Evolutionary conservation across 345 rosid species (phyloP).

Genomic region (Camelina neglecta): DNA sequence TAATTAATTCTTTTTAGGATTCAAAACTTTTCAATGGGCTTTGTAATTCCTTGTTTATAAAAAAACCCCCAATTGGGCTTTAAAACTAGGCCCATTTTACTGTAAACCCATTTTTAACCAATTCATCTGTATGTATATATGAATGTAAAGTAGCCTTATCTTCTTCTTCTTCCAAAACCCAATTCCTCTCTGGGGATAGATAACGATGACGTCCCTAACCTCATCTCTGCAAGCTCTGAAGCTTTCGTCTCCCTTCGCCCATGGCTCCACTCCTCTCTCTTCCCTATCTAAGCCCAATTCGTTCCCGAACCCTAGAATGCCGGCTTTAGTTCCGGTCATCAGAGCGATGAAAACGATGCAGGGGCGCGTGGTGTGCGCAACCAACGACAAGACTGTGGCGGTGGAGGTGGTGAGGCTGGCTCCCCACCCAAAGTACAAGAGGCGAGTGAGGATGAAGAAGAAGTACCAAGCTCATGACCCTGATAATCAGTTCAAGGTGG

Average conservation of each 20-base stretch:
- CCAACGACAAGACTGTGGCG: conserved; percentile 83
- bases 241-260: conserved; percentile 55
- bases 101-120: conserved; percentile 21
- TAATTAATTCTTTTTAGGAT: background rate
- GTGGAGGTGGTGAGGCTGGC: conserved; percentile 80
- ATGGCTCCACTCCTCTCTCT: conserved; percentile 59
- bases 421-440: conserved; percentile 87
- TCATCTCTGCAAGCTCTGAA: conserved; percentile 54
- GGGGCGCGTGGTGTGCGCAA: conserved; percentile 82
- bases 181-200: conserved; percentile 6
- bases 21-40: conserved; percentile 15
- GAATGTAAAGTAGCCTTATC: conserved; percentile 26
- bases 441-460: conserved; percentile 87
- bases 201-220: conserved; percentile 43
- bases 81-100: conserved; percentile 1
- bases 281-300: conserved; percentile 55
- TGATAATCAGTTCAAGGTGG: conserved; percentile 75
- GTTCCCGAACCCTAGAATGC: conserved; percentile 24
- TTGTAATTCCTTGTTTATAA: no score
- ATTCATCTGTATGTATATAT: background rate
- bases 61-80: background rate
- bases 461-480: conserved; percentile 96
- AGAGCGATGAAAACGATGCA: conserved; percentile 77
- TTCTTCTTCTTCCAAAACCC: background rate
- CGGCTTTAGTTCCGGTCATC: conserved; percentile 51